Percentiles rank a stretch among this genome's conserved stretches.
Evolutionary conservation across 1,284 basidiomycete genomes (phyloP).

Genomic region (Rhodotorula sp.): DNA sequence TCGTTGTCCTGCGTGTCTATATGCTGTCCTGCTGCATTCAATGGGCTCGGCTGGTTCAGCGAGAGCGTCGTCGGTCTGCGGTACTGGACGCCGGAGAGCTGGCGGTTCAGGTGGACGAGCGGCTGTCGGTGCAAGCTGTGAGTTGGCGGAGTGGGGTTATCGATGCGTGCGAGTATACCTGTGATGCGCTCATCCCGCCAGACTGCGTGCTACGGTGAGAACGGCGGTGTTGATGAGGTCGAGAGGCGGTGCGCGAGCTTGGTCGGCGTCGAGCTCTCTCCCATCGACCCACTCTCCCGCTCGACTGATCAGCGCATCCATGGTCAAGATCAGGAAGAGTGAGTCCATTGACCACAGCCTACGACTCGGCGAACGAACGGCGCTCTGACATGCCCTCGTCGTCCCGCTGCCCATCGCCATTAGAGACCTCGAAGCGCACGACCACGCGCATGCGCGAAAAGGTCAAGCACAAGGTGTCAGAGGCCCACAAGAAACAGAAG

Average conservation of each 20-base stretch:
- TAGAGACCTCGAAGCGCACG: slow-evolving; percentile 81
- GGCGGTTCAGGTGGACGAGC: slow-evolving; percentile 40
- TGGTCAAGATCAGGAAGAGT: slow-evolving; percentile 45
- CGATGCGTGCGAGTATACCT: slow-evolving; percentile 1
- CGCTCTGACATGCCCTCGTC: neutral
- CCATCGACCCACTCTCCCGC: neutral
- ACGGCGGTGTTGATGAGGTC: too few relatives aligned
- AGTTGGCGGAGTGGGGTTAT: neutral
- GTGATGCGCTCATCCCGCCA: slow-evolving; percentile 11
- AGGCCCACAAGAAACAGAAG: slow-evolving; percentile 72
- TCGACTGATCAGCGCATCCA: neutral
- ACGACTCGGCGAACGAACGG: neutral
- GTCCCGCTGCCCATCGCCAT: neutral
- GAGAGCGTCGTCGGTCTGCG: slow-evolving; percentile 38
- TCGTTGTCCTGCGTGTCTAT: too few relatives aligned
- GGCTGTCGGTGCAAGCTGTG: slow-evolving; percentile 11
- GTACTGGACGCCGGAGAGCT: slow-evolving; percentile 39
- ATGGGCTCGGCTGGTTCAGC: slow-evolving; percentile 38
- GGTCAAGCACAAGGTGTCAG: slow-evolving; percentile 74
- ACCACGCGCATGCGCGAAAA: slow-evolving; percentile 72
- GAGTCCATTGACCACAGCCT: neutral
- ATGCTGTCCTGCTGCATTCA: neutral
- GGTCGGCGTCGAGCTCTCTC: neutral
- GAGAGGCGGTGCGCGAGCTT: neutral
- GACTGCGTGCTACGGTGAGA: neutral